These are phyloP conservation scores for Phytophthora sojae DNA, from an alignment of 352 stramenopile species.

Conservation along the genomic window DNA sequence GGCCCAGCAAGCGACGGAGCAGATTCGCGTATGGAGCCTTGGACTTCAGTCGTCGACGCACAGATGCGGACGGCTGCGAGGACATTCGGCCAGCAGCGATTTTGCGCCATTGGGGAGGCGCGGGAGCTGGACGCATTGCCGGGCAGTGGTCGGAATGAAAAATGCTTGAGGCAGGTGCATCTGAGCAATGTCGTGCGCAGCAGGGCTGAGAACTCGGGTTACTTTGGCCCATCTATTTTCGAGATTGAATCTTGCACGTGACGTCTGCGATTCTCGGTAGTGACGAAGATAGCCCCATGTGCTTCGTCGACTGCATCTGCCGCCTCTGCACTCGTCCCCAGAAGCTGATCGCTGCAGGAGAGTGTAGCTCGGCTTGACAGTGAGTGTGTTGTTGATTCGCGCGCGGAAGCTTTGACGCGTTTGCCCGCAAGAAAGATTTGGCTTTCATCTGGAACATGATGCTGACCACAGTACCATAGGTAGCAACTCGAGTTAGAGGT, in stretches of 20 bases:
- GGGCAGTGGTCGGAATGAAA: conserved; percentile 27
- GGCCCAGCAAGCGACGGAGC: conserved; percentile 8
- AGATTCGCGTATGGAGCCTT: conserved; percentile 17
- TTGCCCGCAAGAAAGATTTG: no score
- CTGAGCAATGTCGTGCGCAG: background rate
- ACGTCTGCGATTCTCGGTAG: background rate
- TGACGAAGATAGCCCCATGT: conserved; percentile 28
- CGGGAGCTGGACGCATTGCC: conserved; percentile 21
- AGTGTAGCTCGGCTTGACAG: background rate
- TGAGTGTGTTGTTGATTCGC: background rate
- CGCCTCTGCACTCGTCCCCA: background rate
- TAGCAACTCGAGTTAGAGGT: no score
- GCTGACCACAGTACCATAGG: no score
- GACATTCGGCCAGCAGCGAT: background rate
- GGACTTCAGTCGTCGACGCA: conserved; percentile 18
- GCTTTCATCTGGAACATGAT: no score
- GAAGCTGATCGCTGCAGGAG: background rate
- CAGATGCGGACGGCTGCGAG: conserved; percentile 6
- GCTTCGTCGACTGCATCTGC: no score
- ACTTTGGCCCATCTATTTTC: conserved; percentile 19
- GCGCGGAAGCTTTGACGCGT: no score
- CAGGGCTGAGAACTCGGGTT: conserved; percentile 22
- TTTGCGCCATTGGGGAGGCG: conserved; percentile 11
- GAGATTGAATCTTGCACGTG: conserved; percentile 7
- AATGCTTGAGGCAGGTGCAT: conserved; percentile 10